Base-by-base conservation (phyloP, 176 grass and related monocot species). In the Triticum turgidum region DNA sequence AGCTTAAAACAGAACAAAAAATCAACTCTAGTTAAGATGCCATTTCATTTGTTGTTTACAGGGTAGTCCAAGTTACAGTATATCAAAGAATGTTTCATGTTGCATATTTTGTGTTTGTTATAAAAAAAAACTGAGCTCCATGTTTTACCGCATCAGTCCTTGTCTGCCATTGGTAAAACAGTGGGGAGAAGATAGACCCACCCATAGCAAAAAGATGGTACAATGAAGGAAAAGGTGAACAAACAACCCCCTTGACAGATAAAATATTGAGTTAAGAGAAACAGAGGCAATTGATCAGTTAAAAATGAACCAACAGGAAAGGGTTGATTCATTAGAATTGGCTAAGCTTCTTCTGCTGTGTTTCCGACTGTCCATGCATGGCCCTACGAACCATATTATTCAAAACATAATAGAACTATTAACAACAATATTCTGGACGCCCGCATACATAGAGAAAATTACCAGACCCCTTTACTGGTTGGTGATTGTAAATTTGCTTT, bases 331-430 rank as follows among this genome's bases (percentile, higher is more conserved):
- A 80, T 30, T 84, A 77, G 49, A 88, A 69, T 65, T 33, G 54
- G 33, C 20, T 81, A 79, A 70, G 70, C 71, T 82, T 77, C 63
- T 76, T 35, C 67, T 20, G 18, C 18, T 58, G 54, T 21, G 18
- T 77, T 45, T 85, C 63, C 1, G 32, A 52, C 44, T 52, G 14
- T 51, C 24, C 88, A 52, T 78, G 13, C 77, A 84, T 85, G 7
- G 75, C 68, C 69, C 42, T 89, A 62, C 56, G 81, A 69, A 76
- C 17, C 45, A 80, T 33, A 65, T 47, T 49, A 65, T 33, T 65
- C 30, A 52, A 14, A 45, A 76, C 49, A 17, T 52, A 76, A 45
- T 41, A 88, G 32, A 84, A 81, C 18, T 81, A 84, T 80, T 61
- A 51, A 80, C 6, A 80, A n/a, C 22, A 39, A 80, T 91, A 76